These are phyloP conservation scores for Rhodofomes roseus DNA, from an alignment of 1,284 basidiomycete genomes.

Conservation along the genomic window DNA sequence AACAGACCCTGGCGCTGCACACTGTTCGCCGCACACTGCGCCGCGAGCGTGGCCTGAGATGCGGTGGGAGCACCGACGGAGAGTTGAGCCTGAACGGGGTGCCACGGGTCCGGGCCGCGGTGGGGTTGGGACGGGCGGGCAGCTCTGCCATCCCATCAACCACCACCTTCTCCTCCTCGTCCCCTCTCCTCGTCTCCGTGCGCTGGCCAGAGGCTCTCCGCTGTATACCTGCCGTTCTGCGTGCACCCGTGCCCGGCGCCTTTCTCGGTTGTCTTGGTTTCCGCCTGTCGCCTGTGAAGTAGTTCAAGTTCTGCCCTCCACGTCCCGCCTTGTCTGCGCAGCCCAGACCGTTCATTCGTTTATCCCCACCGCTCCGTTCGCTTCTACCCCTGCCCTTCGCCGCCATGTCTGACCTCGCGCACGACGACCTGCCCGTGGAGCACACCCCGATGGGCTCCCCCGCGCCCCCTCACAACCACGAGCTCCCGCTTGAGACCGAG, in stretches of 20 bases:
- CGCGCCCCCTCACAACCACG: background rate
- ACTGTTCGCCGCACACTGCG: background rate
- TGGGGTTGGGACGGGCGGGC: background rate
- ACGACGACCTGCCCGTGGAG: background rate
- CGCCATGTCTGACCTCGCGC: slow-evolving; percentile 1
- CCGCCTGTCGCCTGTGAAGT: background rate
- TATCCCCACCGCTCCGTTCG: background rate
- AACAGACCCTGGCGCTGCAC: too few relatives aligned
- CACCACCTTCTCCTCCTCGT: background rate
- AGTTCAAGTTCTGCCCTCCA: background rate
- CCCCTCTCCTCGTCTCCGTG: background rate
- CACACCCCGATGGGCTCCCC: background rate
- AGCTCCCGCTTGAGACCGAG: background rate
- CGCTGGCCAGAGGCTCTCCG: background rate
- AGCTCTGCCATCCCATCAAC: background rate
- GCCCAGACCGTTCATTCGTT: slow-evolving; percentile 1
- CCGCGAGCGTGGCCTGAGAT: background rate
- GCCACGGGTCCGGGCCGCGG: background rate
- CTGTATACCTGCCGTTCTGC: background rate
- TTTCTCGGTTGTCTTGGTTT: slow-evolving; percentile 1
- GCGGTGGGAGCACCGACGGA: background rate
- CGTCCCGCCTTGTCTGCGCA: background rate
- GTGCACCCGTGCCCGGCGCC: background rate
- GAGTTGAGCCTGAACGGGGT: background rate
- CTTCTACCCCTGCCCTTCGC: background rate